Evolutionary conservation across 805 yeast genomes (phyloP).

Genomic region (Starmerella etchellsii): DNA sequence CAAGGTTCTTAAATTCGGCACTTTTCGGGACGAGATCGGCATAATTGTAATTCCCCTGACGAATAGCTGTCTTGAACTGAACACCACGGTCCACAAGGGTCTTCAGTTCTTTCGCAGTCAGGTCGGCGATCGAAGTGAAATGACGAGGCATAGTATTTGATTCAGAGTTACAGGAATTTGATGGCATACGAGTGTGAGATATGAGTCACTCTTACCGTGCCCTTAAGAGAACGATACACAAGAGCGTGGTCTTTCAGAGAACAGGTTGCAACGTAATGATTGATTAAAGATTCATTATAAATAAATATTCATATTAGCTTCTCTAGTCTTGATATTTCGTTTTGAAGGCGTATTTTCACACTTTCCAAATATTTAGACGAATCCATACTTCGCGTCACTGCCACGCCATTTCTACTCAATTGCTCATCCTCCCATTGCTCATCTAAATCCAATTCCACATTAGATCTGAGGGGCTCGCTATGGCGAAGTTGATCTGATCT

Average conservation of each 20-base stretch:
- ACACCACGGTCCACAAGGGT: conserved; percentile 63
- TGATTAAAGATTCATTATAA: no score
- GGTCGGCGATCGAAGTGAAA: conserved; percentile 67
- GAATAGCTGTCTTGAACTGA: conserved; percentile 38
- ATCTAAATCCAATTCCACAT: not conserved
- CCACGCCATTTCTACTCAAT: conserved; percentile 9
- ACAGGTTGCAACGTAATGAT: no score
- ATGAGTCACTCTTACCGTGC: no score
- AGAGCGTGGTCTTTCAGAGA: no score
- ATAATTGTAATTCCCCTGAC: conserved; percentile 33
- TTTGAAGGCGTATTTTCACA: not conserved
- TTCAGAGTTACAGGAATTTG: no score
- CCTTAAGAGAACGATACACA: no score
- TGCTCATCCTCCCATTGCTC: conserved; percentile 15
- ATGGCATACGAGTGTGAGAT: no score
- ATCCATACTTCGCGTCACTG: not conserved
- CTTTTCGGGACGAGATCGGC: conserved; percentile 35
- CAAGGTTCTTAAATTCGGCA: conserved; percentile 26
- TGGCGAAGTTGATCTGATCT: no score
- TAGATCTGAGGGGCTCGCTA: no score
- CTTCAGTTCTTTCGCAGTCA: conserved; percentile 57
- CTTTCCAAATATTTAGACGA: not conserved
- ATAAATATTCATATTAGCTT: no score
- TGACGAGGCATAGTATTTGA: conserved; percentile 35
- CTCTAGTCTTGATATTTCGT: not conserved